Conservation (phyloP, 2,329 filamentous ascomycete genomes). For the Magnaporthales sp. region DNA sequence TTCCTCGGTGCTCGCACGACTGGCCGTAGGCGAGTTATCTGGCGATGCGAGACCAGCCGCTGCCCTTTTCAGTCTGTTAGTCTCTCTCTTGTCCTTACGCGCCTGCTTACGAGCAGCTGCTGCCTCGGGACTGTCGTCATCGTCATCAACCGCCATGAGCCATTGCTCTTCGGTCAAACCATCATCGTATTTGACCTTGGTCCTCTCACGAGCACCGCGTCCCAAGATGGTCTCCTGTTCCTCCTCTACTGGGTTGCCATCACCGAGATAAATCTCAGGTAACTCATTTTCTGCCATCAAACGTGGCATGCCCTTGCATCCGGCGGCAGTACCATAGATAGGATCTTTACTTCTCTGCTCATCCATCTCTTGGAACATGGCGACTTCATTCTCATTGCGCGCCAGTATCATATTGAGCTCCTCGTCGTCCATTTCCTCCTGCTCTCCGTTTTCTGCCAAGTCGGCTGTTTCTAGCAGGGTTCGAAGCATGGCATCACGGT, state of each 20-base stretch:
- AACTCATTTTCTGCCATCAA: conserved; percentile 82
- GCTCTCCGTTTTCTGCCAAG: conserved; percentile 59
- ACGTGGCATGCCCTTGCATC: conserved; percentile 60
- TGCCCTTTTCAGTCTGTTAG: conserved; percentile 61
- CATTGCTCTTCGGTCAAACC: conserved; percentile 98
- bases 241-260: conserved; percentile 78
- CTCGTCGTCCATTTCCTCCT: conserved; percentile 98
- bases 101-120: conserved; percentile 86
- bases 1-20: conserved; percentile 76
- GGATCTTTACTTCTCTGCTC: conserved; percentile 58
- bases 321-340: conserved; percentile 59
- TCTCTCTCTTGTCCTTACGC: conserved; percentile 68
- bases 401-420: conserved; percentile 93
- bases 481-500: conserved; percentile 92
- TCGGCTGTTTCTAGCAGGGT: conserved; percentile 84
- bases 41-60: conserved; percentile 23
- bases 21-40: conserved; percentile 70
- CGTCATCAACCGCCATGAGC: conserved; percentile 95
- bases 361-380: conserved; percentile 75
- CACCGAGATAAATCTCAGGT: conserved; percentile 86
- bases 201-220: conserved; percentile 90
- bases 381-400: conserved; percentile 72
- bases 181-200: conserved; percentile 91
- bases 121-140: conserved; percentile 88
- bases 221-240: conserved; percentile 67